Conservation (phyloP, 192 early-diverging fungal genomes). For the Backusella psychrophila region DNA sequence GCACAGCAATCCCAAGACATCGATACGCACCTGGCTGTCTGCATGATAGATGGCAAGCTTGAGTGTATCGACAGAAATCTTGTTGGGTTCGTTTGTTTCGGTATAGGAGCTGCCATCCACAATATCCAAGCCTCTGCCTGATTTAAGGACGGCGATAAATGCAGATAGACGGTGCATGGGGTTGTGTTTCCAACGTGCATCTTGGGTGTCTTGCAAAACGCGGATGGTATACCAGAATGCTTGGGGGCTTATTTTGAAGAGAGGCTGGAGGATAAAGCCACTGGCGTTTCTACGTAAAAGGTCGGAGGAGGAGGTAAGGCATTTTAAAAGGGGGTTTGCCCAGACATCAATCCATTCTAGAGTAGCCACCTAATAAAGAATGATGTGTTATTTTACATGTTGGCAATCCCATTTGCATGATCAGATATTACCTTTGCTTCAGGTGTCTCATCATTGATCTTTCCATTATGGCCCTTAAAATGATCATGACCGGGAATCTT, state of each 20-base stretch:
- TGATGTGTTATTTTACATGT: not conserved
- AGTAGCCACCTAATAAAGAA: conserved; percentile 19
- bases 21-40: conserved; percentile 70
- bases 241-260: conserved; percentile 50
- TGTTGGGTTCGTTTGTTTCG: conserved; percentile 10
- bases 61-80: conserved; percentile 48
- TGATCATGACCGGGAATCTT: conserved; percentile 13
- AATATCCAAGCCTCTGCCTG: conserved; percentile 54
- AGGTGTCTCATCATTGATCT: not conserved
- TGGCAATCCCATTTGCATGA: not conserved
- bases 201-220: conserved; percentile 32
- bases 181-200: conserved; percentile 14
- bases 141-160: conserved; percentile 57
- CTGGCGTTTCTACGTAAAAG: conserved; percentile 56
- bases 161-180: conserved; percentile 53
- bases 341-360: conserved; percentile 51
- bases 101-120: conserved; percentile 46
- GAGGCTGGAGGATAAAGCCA: conserved; percentile 47
- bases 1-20: conserved; percentile 79
- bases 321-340: conserved; percentile 52
- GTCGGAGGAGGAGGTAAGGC: conserved; percentile 49
- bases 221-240: conserved; percentile 45
- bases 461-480: conserved; percentile 18
- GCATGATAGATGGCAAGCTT: conserved; percentile 66
- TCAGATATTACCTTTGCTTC: conserved; percentile 7